Conservation (phyloP, 1,284 basidiomycete genomes). For the Irpex sp. region DNA sequence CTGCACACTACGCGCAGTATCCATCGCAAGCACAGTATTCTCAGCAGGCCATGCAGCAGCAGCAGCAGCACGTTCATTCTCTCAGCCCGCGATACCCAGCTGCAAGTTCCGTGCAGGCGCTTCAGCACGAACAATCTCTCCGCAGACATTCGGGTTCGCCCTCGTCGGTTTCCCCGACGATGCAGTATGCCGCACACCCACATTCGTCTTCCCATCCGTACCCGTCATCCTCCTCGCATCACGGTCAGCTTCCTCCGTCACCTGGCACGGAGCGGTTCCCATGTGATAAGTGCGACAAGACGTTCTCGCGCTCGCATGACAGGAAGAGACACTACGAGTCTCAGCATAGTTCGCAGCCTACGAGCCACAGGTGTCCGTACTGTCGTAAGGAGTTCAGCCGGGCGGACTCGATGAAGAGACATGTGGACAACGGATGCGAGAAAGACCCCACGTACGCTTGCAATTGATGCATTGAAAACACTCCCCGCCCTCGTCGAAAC, state of each 20-base stretch:
- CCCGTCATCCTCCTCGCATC: neutral
- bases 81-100: neutral
- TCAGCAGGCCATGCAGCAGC: neutral
- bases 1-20: neutral
- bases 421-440: constrained; percentile 58
- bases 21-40: neutral
- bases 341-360: constrained; percentile 58
- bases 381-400: constrained; percentile 76
- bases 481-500: too few species aligned
- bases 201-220: neutral
- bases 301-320: constrained; percentile 75
- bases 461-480: neutral
- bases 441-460: constrained; percentile 28
- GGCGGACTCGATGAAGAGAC: constrained; percentile 52
- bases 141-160: neutral
- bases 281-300: constrained; percentile 69
- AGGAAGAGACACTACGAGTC: constrained; percentile 75
- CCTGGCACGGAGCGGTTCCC: constrained; percentile 45
- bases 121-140: neutral
- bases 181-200: neutral
- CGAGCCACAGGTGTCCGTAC: constrained; percentile 59
- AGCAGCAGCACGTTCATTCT: neutral
- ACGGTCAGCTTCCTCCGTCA: constrained; percentile 17
- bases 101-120: neutral
- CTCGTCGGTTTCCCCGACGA: neutral